These are phyloP conservation scores for Saccharomyces mikatae DNA, from an alignment of 805 yeast genomes.

Conservation along the genomic window DNA sequence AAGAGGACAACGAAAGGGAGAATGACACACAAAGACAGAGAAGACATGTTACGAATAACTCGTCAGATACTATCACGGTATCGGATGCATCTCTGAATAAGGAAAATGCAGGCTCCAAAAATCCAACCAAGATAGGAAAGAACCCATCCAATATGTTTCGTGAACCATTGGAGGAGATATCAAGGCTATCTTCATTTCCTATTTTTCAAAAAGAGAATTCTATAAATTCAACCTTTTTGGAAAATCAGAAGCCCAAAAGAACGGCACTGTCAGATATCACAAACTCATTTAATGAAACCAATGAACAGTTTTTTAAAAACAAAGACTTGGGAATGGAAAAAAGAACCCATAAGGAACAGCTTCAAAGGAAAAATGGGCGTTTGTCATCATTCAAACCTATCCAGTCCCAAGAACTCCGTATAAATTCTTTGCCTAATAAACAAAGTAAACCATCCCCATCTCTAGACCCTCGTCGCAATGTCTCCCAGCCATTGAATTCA, in stretches of 20 bases:
- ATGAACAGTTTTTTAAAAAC: background rate
- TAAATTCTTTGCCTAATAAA: slow-evolving; percentile 10
- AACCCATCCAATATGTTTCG: background rate
- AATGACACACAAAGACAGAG: background rate
- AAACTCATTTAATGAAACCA: background rate
- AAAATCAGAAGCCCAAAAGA: background rate
- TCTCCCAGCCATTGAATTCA: slow-evolving; percentile 21
- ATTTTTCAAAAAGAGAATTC: background rate
- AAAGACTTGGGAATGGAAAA: background rate
- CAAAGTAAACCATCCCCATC: slow-evolving; percentile 8
- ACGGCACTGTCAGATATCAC: background rate
- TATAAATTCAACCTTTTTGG: background rate
- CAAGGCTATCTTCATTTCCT: background rate
- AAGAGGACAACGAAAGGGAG: slow-evolving; percentile 7
- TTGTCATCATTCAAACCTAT: background rate
- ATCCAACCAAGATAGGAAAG: background rate
- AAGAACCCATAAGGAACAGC: background rate
- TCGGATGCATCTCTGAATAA: background rate
- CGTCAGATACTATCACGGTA: background rate
- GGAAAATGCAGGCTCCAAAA: background rate
- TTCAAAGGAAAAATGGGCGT: background rate
- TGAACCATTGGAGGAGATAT: background rate
- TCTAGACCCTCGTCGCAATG: slow-evolving; percentile 27
- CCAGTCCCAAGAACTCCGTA: slow-evolving; percentile 5
- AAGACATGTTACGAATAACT: background rate